Evolutionary conservation across 306 rosid species (phyloP).

Genomic region (Arachis hypogaea): DNA sequence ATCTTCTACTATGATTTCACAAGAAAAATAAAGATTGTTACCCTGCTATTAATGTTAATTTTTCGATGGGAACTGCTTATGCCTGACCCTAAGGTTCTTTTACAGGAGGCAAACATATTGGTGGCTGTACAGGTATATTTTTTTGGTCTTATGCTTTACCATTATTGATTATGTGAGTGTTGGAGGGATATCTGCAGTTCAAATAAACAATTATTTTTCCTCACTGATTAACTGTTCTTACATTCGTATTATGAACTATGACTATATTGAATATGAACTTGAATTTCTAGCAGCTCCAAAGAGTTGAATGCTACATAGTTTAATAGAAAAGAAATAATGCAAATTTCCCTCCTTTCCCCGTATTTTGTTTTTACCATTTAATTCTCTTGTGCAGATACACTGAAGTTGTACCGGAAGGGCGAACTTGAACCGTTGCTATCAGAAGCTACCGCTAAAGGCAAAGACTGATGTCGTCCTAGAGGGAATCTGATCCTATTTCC

Average conservation of each 20-base stretch:
- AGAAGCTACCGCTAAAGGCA: slow-evolving; percentile 65
- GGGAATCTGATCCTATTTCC: slow-evolving; percentile 26
- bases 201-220: slow-evolving; percentile 6
- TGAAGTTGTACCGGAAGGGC: slow-evolving; percentile 83
- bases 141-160: slow-evolving; percentile 16
- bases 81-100: slow-evolving; percentile 40
- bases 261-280: slow-evolving; percentile 16
- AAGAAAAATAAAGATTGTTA: not conserved
- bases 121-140: slow-evolving; percentile 87
- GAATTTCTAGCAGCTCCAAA: slow-evolving; percentile 22
- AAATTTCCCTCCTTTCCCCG: not conserved
- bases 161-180: not conserved
- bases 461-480: slow-evolving; percentile 19
- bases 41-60: slow-evolving; percentile 7
- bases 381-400: slow-evolving; percentile 68
- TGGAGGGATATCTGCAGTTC: slow-evolving; percentile 17
- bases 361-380: not conserved
- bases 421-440: slow-evolving; percentile 81
- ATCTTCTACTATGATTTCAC: not conserved
- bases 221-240: not conserved
- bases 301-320: not conserved
- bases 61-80: slow-evolving; percentile 18
- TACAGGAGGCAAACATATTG: slow-evolving; percentile 92
- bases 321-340: not conserved
- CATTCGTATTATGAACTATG: not conserved